Conservation (phyloP, 805 yeast genomes). For the Yarrowia hollandica region DNA sequence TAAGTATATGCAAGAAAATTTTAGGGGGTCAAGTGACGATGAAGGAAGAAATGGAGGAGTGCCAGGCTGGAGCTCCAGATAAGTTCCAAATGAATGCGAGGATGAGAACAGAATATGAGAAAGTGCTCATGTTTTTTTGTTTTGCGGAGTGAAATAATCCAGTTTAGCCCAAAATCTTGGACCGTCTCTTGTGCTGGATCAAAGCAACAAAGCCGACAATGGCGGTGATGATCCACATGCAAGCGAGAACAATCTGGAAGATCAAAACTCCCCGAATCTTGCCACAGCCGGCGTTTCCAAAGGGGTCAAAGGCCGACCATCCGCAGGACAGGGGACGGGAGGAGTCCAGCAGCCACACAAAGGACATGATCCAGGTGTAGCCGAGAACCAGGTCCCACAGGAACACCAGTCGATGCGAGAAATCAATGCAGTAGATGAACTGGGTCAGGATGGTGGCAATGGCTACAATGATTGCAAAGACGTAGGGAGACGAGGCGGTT, state of each 20-base stretch:
- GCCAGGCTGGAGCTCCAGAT: no score
- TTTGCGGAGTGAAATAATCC: no score
- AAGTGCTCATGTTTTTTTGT: no score
- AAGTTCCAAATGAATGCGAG: neutral
- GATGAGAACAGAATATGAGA: neutral
- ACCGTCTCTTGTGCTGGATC: constrained; percentile 28
- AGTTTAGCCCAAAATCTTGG: neutral
- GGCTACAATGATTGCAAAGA: constrained; percentile 36
- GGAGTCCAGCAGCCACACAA: constrained; percentile 31
- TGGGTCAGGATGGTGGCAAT: constrained; percentile 37
- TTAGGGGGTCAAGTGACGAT: no score
- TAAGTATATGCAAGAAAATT: constrained; percentile 25
- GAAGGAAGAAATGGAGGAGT: no score
- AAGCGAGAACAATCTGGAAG: constrained; percentile 35
- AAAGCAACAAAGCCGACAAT: constrained; percentile 33
- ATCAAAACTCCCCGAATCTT: constrained; percentile 37
- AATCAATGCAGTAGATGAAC: constrained; percentile 37
- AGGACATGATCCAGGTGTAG: constrained; percentile 36
- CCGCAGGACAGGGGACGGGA: constrained; percentile 34
- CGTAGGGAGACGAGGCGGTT: constrained; percentile 36
- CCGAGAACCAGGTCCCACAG: constrained; percentile 37
- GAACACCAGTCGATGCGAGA: constrained; percentile 33
- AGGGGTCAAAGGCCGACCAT: constrained; percentile 38
- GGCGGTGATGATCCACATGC: constrained; percentile 38
- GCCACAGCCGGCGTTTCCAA: constrained; percentile 36